These are phyloP conservation scores for Leptomonas pyrrhocoris DNA, from an alignment of 208 protist species.

Conservation along the genomic window DNA sequence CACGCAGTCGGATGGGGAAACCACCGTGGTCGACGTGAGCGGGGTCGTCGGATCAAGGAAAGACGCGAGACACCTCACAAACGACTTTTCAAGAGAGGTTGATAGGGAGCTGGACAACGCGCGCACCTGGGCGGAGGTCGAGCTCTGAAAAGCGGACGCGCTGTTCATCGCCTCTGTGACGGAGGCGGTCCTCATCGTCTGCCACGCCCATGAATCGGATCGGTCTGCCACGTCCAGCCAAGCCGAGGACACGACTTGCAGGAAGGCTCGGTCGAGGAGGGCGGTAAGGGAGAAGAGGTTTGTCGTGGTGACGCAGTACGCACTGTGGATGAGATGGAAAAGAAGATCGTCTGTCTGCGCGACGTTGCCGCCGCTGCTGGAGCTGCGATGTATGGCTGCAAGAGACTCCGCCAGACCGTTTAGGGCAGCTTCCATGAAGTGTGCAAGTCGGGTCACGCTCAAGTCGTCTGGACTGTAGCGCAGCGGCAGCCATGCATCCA, in stretches of 20 bases:
- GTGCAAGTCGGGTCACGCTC: background rate
- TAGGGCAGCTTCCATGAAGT: conserved; percentile 10
- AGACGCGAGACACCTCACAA: conserved; percentile 9
- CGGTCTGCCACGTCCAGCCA: conserved; percentile 22
- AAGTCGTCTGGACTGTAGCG: conserved; percentile 12
- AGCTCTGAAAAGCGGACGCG: conserved; percentile 15
- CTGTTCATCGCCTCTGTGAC: background rate
- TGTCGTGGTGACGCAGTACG: conserved; percentile 27
- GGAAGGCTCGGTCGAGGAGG: conserved; percentile 26
- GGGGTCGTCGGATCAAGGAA: conserved; percentile 25
- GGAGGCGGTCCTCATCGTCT: conserved; percentile 20
- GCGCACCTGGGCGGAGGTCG: background rate
- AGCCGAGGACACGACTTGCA: conserved; percentile 13
- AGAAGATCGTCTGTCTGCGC: background rate
- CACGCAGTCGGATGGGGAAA: conserved; percentile 27
- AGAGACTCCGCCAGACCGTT: background rate
- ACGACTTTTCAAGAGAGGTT: background rate
- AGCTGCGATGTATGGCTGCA: background rate
- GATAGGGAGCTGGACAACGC: background rate
- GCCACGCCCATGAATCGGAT: conserved; percentile 28
- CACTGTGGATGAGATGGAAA: conserved; percentile 3
- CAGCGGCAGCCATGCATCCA: conserved; percentile 28
- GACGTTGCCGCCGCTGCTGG: too few relatives aligned
- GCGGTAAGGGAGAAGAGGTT: conserved; percentile 22
- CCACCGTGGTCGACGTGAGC: conserved; percentile 9